phyloP scores from a whole-genome alignment of 345 rosid genomes.

The Bruguiera sexangula region DNA sequence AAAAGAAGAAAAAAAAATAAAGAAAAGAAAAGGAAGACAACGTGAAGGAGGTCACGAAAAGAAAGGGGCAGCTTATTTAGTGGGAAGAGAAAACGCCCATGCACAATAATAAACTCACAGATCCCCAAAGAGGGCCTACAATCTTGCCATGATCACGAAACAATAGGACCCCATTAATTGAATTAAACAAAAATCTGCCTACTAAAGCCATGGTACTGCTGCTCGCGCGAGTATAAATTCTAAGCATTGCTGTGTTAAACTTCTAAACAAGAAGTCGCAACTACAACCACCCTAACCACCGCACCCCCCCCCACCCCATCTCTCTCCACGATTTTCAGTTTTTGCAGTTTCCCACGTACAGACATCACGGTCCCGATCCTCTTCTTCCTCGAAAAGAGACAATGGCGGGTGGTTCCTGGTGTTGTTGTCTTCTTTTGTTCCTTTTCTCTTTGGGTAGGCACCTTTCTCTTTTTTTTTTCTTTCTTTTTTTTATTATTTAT shows the following conservation, averaged over 20 bases:
- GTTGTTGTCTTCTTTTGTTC: constrained; percentile 23
- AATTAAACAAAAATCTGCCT: too few relatives aligned
- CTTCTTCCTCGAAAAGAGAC: background rate
- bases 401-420: constrained; percentile 18
- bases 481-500: background rate
- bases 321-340: background rate
- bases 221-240: background rate
- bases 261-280: background rate
- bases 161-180: constrained; percentile 10
- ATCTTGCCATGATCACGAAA: constrained; percentile 18
- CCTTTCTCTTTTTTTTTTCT: background rate
- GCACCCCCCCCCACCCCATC: background rate
- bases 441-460: constrained; percentile 25
- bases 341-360: background rate
- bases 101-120: background rate
- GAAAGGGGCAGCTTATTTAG: background rate
- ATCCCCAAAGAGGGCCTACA: background rate
- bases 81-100: background rate
- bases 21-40: too few relatives aligned
- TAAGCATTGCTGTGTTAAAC: background rate
- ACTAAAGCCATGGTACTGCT: too few relatives aligned
- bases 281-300: constrained; percentile 3
- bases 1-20: too few relatives aligned
- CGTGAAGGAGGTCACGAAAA: constrained; percentile 15
- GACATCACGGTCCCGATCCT: background rate